Conservation (phyloP, 192 early-diverging fungal species). For the Coemansia sp. region DNA sequence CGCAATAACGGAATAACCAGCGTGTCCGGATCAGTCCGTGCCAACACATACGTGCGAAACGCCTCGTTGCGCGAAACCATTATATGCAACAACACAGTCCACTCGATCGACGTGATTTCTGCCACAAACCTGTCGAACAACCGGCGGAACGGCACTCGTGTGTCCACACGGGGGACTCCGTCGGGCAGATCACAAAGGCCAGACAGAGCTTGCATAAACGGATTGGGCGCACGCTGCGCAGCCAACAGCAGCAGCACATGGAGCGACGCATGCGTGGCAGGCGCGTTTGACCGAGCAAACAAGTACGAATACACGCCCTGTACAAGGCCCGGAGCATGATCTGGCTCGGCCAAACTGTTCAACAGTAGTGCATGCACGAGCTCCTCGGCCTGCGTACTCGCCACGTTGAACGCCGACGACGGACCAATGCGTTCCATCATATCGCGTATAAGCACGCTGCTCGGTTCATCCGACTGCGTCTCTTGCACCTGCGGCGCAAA, state of each 20-base stretch:
- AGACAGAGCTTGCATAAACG: slow-evolving; percentile 31
- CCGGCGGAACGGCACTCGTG: slow-evolving; percentile 33
- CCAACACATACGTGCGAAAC: slow-evolving; percentile 44
- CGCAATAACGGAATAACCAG: slow-evolving; percentile 43
- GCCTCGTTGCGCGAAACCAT: slow-evolving; percentile 37
- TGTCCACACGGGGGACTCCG: slow-evolving; percentile 5
- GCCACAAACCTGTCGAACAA: slow-evolving; percentile 33
- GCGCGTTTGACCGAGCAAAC: slow-evolving; percentile 27
- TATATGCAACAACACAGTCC: slow-evolving; percentile 34
- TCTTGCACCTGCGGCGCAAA: slow-evolving; percentile 25
- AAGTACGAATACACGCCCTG: slow-evolving; percentile 48
- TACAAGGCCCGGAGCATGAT: slow-evolving; percentile 32
- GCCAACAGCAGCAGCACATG: slow-evolving; percentile 34
- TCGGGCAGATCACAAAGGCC: slow-evolving; percentile 21
- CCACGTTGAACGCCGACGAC: slow-evolving; percentile 39
- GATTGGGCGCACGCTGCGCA: slow-evolving; percentile 18
- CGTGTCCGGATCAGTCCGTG: slow-evolving; percentile 48
- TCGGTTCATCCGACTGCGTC: not conserved
- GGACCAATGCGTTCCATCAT: slow-evolving; percentile 29
- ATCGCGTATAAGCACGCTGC: slow-evolving; percentile 17
- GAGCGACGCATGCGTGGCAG: slow-evolving; percentile 36
- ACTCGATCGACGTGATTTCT: slow-evolving; percentile 29
- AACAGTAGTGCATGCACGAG: slow-evolving; percentile 23
- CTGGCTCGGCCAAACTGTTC: slow-evolving; percentile 23
- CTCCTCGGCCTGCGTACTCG: slow-evolving; percentile 33